Conservation (phyloP, 2,329 filamentous ascomycete genomes). For the Cladosporium sp. region DNA sequence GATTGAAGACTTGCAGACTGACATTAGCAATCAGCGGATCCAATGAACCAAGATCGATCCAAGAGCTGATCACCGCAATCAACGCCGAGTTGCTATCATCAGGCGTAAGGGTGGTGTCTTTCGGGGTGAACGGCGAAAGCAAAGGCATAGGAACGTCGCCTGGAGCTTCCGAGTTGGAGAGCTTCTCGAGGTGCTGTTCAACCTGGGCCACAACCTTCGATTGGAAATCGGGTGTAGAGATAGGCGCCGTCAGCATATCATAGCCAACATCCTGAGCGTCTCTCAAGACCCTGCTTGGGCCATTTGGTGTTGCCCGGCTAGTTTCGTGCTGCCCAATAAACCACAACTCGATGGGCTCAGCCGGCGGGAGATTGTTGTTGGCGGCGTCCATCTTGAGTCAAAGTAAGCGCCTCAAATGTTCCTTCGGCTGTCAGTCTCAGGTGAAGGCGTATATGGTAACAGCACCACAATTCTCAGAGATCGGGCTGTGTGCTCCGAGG, state of each 20-base stretch:
- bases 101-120: constrained; percentile 74
- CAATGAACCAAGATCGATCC: constrained; percentile 85
- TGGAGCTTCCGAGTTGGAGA: constrained; percentile 44
- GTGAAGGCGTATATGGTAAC: background rate
- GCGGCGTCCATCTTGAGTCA: constrained; percentile 6
- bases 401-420: background rate
- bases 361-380: background rate
- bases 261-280: constrained; percentile 65
- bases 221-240: constrained; percentile 74
- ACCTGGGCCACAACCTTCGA: constrained; percentile 65
- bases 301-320: constrained; percentile 57
- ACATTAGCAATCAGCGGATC: constrained; percentile 82
- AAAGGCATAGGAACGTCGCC: constrained; percentile 45
- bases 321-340: constrained; percentile 76
- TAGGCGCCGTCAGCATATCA: constrained; percentile 73
- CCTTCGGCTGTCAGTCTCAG: background rate
- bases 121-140: constrained; percentile 67
- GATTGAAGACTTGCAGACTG: constrained; percentile 83
- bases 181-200: constrained; percentile 53
- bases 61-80: constrained; percentile 78
- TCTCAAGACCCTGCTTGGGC: constrained; percentile 60
- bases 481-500: constrained; percentile 1
- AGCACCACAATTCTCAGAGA: background rate
- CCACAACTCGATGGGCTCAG: constrained; percentile 46
- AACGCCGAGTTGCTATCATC: constrained; percentile 69